Conservation (phyloP, 1,284 basidiomycete species). For the Heterobasidion parviporum region DNA sequence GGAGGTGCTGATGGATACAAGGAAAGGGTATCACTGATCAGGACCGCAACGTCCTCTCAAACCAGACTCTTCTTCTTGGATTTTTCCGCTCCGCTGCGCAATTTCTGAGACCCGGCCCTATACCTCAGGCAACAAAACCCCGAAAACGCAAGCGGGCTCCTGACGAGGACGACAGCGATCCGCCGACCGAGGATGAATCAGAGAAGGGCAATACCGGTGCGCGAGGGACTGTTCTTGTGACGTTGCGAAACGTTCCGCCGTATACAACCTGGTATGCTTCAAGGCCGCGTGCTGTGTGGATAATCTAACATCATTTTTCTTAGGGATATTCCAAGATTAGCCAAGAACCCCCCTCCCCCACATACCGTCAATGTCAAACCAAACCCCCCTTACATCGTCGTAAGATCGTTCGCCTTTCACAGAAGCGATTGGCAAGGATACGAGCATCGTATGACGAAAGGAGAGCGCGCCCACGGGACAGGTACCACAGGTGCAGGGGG, state of each 20-base stretch:
- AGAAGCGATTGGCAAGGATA: conserved; percentile 75
- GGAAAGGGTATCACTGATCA: conserved; percentile 93
- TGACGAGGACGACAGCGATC: conserved; percentile 30
- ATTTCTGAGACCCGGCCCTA: conserved; percentile 53
- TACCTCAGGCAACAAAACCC: conserved; percentile 32
- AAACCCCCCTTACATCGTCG: conserved; percentile 65
- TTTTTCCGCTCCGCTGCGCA: conserved; percentile 74
- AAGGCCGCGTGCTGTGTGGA: background rate
- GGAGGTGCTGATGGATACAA: conserved; percentile 22
- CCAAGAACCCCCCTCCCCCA: conserved; percentile 61
- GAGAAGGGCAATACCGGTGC: conserved; percentile 17
- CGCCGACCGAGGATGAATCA: conserved; percentile 28
- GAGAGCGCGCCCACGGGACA: conserved; percentile 56
- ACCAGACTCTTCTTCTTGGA: conserved; percentile 82
- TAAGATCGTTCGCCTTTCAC: conserved; percentile 81
- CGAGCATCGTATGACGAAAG: conserved; percentile 88
- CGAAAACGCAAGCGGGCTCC: conserved; percentile 34
- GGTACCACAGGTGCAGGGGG: conserved; percentile 65
- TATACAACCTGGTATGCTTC: conserved; percentile 49
- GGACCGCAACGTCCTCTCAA: conserved; percentile 87
- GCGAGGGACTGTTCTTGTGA: conserved; percentile 75
- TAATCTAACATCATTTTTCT: background rate
- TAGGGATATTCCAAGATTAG: conserved; percentile 75
- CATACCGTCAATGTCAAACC: conserved; percentile 31
- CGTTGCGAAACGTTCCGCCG: conserved; percentile 79